phyloP scores from a whole-genome alignment of 2,329 filamentous ascomycete genomes.

The Chrysosporium queenslandicum region DNA sequence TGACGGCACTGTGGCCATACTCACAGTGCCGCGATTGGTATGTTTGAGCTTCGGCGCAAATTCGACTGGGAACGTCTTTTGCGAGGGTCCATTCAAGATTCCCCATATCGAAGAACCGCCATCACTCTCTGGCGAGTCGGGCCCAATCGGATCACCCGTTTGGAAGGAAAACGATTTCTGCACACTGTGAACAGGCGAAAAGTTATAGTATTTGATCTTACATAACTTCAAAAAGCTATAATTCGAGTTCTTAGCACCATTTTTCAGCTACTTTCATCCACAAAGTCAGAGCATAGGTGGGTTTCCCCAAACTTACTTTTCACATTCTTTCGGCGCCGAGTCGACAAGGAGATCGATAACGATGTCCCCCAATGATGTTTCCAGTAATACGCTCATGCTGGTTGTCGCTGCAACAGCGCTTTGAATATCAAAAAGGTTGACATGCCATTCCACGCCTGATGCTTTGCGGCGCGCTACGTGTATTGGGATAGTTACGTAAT shows the following conservation, averaged over 20 bases:
- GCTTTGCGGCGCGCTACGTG: not conserved
- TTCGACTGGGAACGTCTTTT: conserved; percentile 71
- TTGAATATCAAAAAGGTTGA: not conserved
- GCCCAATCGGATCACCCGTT: conserved; percentile 86
- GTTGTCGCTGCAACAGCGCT: not conserved
- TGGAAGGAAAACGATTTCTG: conserved; percentile 96
- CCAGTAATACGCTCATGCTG: conserved; percentile 80
- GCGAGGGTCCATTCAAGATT: conserved; percentile 56
- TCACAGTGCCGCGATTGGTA: conserved; percentile 78
- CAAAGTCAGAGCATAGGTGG: conserved; percentile 16
- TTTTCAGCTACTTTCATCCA: conserved; percentile 43
- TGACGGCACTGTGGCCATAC: conserved; percentile 85
- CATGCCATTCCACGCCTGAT: not conserved
- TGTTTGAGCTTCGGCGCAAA: conserved; percentile 84
- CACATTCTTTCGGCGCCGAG: conserved; percentile 80
- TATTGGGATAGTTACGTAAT: not conserved
- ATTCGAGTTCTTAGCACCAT: conserved; percentile 42
- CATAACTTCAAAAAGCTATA: conserved; percentile 91
- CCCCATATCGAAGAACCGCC: conserved; percentile 93
- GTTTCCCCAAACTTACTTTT: conserved; percentile 63
- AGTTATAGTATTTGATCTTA: conserved; percentile 99
- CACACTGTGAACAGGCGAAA: conserved; percentile 79
- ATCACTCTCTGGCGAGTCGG: conserved; percentile 72
- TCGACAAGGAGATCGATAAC: conserved; percentile 87
- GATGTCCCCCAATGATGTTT: conserved; percentile 87